phyloP scores from a whole-genome alignment of 176 grass and related monocot genomes.

The Triticum urartu region DNA sequence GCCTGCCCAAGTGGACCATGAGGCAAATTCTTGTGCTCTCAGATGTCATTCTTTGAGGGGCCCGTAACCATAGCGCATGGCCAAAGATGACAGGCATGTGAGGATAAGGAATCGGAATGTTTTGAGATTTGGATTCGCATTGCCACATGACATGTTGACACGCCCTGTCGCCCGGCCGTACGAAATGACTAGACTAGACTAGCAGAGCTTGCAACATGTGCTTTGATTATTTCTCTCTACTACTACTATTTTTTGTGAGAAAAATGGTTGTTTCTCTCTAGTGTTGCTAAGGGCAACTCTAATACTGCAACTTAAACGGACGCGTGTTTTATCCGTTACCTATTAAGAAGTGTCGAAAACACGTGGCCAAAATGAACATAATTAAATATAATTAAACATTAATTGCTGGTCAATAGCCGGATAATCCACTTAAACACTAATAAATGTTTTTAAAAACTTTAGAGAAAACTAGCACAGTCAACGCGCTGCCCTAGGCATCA shows the following conservation, averaged over 20 bases:
- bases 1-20: not conserved
- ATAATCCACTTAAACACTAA: no score
- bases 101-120: constrained; percentile 20
- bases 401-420: no score
- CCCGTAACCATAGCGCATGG: not conserved
- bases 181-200: constrained; percentile 15
- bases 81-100: not conserved
- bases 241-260: no score
- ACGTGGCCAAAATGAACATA: no score
- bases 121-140: not conserved
- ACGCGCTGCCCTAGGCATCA: no score
- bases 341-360: no score
- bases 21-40: not conserved
- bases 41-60: constrained; percentile 18
- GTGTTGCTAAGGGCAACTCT: no score
- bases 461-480: no score
- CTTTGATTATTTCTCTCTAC: not conserved
- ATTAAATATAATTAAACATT: no score
- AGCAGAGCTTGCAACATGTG: not conserved
- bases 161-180: not conserved
- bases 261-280: not conserved
- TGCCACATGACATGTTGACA: constrained; percentile 39
- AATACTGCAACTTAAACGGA: no score
- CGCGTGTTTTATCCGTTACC: no score
- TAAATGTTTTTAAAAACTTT: no score